Conservation (phyloP, 2,329 filamentous ascomycete genomes). For the Colletotrichum australisinense region DNA sequence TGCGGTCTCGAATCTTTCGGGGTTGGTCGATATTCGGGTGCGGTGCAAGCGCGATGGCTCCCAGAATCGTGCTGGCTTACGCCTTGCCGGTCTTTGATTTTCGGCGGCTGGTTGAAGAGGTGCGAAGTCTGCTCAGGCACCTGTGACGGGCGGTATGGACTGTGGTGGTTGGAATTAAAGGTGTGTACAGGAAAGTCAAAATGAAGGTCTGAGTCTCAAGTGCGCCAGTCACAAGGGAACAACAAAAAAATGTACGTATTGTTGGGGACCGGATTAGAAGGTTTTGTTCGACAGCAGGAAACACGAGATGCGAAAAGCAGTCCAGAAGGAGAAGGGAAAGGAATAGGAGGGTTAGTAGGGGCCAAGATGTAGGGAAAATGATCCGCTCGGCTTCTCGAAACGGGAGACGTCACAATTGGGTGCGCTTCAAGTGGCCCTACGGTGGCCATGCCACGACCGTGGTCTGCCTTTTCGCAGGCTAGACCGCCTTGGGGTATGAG, state of each 20-base stretch:
- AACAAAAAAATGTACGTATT: conserved; percentile 36
- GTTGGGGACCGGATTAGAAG: conserved; percentile 23
- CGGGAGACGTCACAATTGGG: conserved; percentile 41
- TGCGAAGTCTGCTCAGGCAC: conserved; percentile 18
- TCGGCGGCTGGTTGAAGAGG: not conserved
- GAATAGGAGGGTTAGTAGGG: conserved; percentile 7
- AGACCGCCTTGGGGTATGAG: conserved; percentile 30
- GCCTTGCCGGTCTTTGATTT: not conserved
- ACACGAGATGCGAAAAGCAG: conserved; percentile 29
- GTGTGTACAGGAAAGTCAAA: conserved; percentile 19
- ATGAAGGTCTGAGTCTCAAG: conserved; percentile 34
- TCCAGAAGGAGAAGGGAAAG: conserved; percentile 25
- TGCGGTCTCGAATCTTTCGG: not conserved
- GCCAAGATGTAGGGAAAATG: conserved; percentile 24
- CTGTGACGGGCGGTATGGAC: conserved; percentile 17
- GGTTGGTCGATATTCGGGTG: not conserved
- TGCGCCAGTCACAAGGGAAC: conserved; percentile 37
- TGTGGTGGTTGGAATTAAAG: conserved; percentile 24
- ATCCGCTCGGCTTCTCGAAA: conserved; percentile 40
- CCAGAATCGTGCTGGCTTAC: not conserved
- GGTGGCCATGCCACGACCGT: conserved; percentile 26
- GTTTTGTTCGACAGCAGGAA: conserved; percentile 23
- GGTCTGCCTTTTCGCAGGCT: conserved; percentile 28
- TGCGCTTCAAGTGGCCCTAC: conserved; percentile 23
- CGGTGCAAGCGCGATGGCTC: not conserved